Evolutionary conservation across 1,284 basidiomycete species (phyloP), one percentile per base, ranked within the genome.

Genomic region (Sporisorium scitamineum): DNA sequence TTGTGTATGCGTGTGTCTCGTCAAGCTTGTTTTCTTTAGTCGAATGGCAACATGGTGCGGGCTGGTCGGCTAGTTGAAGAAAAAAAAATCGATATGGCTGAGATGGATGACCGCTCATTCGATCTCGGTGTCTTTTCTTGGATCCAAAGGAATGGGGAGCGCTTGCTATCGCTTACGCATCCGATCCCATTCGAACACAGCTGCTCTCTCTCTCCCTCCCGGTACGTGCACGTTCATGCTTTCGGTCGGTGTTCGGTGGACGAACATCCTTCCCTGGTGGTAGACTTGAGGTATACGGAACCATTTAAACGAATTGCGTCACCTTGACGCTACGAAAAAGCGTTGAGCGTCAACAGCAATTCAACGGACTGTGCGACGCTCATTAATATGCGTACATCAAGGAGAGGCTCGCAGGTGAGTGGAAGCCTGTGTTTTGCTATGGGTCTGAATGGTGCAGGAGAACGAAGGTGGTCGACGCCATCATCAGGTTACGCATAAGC

Each of bases 51-150:
- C 45, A 48, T 29, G 27, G 31, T 24, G 47, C 26, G 44, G 22
- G 44, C 44, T 22, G 22, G 44, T 45, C 44, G 44, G 44, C 44
- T 45, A 45, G n/a, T n/a, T n/a, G n/a, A n/a, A n/a, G n/a, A n/a
- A n/a, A n/a, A n/a, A 45, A 45, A 26, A 44, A 10, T 22, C 10
- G 22, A 22, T 45, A 24, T 22, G 9, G n/a, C n/a, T 44, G 42
- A 24, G 11, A 39, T 16, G 20, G 2, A n/a, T 41, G 20, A 5
- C 39, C 39, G 14, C 27, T n/a, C 29, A 1, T 34, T 53, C 51
- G 51, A 53, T 53, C 51, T 53, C 32, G 51, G 51, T 39, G 51
- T 22, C 13, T 10, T 37, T 37, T 37, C 2, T 26, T 26, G 32
- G 11, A 22, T 3, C 50, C 50, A 52, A 11, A 52, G 24, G 22